Evolutionary conservation across 1,284 basidiomycete genomes (phyloP), one percentile per base, ranked within the genome.

Genomic region (Ustilago shanxiensis): DNA sequence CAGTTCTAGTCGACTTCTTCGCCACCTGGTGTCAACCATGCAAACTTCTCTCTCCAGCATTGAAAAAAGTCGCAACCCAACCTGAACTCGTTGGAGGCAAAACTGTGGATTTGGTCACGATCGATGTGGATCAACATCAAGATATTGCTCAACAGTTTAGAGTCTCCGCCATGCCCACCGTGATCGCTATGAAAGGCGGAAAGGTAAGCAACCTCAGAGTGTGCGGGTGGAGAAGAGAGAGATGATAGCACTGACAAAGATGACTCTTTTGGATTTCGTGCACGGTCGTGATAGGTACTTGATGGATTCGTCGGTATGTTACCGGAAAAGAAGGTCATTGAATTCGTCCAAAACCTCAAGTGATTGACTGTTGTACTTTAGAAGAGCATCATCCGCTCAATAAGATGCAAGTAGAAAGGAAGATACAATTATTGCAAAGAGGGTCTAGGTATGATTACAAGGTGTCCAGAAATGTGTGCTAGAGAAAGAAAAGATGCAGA

Each of bases 21-120:
- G 80, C 80, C 0, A 75, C 73, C 20, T 82, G 80, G 80, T 82
- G 81, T 39, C 72, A 76, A 47, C 81, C 81, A 2, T 81, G 81
- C 69, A 83, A 83, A 41, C 67, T 81, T 41, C 81, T 83, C 47
- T 79, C 79, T 3, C 79, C 79, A 1, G 37, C 74, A 0, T 64
- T 81, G 9, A 65, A 72, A 11, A 79, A 79, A 26, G 64, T 80
- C 5, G 79, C 74, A 0, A 55, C 54, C n/a, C 45, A 66, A 8
- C 72, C 77, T 2, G 58, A 62, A 1, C 24, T 77, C 2, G 74
- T 79, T 0, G 71, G 60, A 9, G 76, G 72, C 8, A 75, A 68
- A 22, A 13, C 54, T 5, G 35, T 82, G 16, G 80, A 82, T 49
- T 39, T 82, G 22, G 72, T 80, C 13, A 80, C 75, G 0, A 60